These are phyloP conservation scores for Gossypioides kirkii DNA, from an alignment of 345 rosid species.

Conservation along the genomic window DNA sequence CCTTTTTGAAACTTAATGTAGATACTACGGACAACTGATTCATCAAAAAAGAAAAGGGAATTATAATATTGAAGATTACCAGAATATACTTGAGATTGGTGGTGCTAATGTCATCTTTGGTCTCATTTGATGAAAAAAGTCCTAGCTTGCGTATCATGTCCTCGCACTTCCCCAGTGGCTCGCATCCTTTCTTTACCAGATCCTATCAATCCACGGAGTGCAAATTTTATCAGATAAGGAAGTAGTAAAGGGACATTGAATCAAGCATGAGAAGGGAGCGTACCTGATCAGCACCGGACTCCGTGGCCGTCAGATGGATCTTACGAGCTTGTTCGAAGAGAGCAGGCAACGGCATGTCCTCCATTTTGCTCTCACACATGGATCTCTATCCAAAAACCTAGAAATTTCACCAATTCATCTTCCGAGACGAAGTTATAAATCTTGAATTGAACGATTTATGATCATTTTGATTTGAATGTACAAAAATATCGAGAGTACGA, in stretches of 20 bases:
- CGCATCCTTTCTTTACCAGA: constrained; percentile 62
- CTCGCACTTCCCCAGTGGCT: constrained; percentile 64
- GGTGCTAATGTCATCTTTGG: constrained; percentile 85
- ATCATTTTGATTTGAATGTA: background rate
- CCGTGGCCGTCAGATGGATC: constrained; percentile 57
- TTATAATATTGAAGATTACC: constrained; percentile 34
- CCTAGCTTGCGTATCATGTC: constrained; percentile 80
- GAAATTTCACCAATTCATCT: background rate
- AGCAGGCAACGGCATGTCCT: constrained; percentile 60
- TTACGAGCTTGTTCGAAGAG: constrained; percentile 76
- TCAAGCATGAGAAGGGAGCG: background rate
- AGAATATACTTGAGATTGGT: constrained; percentile 73
- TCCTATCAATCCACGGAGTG: constrained; percentile 35
- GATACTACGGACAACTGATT: background rate
- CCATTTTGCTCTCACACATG: constrained; percentile 47
- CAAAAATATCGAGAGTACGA: background rate
- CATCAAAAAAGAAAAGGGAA: background rate
- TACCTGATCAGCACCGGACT: constrained; percentile 67
- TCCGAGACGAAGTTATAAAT: background rate
- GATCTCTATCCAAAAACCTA: constrained; percentile 12
- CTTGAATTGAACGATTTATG: background rate
- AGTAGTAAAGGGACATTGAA: constrained; percentile 9
- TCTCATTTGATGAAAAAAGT: constrained; percentile 80
- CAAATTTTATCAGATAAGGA: constrained; percentile 3
- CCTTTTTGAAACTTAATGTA: background rate